Evolutionary conservation across 2,329 filamentous ascomycete genomes (phyloP).

Genomic region (Fusarium sp.): DNA sequence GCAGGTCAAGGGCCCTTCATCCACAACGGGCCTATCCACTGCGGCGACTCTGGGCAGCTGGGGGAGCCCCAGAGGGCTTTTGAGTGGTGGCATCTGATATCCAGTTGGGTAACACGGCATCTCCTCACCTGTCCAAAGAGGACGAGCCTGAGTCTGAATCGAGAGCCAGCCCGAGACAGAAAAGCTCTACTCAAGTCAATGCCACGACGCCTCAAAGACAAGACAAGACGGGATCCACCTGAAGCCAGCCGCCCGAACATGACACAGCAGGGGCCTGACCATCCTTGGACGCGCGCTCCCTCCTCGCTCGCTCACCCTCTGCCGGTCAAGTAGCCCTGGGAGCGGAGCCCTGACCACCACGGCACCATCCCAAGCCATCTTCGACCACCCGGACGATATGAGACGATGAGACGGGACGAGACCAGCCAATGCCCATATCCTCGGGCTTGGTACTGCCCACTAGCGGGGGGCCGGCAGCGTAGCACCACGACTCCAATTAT

Average conservation of each 20-base stretch:
- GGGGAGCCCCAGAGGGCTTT: not conserved
- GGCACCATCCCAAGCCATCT: slow-evolving; percentile 6
- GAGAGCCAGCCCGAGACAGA: not conserved
- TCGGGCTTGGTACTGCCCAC: slow-evolving; percentile 12
- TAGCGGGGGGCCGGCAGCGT: not conserved
- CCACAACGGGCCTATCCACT: slow-evolving; percentile 9
- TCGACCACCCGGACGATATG: slow-evolving; percentile 1
- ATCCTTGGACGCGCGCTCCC: slow-evolving; percentile 6
- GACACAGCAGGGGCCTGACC: slow-evolving; percentile 9
- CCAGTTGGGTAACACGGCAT: slow-evolving; percentile 17
- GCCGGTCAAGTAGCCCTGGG: slow-evolving; percentile 4
- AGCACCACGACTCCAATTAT: not conserved
- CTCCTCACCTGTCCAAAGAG: slow-evolving; percentile 11
- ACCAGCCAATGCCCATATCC: slow-evolving; percentile 9
- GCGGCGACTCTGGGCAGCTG: not conserved
- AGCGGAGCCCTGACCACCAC: not conserved
- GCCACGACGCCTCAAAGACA: not conserved
- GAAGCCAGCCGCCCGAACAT: not conserved
- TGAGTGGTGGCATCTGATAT: not conserved
- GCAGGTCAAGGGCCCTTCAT: slow-evolving; percentile 1
- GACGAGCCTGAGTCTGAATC: not conserved
- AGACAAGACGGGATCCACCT: not conserved
- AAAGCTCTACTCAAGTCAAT: not conserved
- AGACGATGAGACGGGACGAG: not conserved
- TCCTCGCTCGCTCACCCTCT: slow-evolving; percentile 2